Base-by-base conservation (phyloP, 2,329 filamentous ascomycete genomes). In the Blastomyces parvus region DNA sequence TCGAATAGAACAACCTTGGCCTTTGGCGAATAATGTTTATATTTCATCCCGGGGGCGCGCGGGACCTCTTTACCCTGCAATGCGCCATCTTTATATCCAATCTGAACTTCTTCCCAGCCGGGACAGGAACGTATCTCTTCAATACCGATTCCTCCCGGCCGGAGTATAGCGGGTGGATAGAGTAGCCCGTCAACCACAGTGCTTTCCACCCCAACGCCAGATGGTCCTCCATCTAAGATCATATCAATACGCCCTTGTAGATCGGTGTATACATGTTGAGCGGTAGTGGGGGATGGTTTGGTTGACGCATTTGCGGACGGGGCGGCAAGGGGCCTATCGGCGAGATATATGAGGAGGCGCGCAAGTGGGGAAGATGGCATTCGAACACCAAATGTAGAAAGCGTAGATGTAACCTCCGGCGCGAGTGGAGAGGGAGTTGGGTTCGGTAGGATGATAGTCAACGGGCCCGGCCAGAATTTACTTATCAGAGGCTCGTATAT, bases 31-130 rank as follows among this genome's bases (percentile, higher is more conserved):
- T 99, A 99, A 74, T 99, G 94, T 73, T 94, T 90, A 74, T 99
- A 99, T 77, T 99, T 99, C 94, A 99, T 99, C 0, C 94, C 94
- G 0, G 94, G 94, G 0, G 94, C 94, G 63, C 90, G 83, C 0
- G 94, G 94, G 11, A 83, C 82, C 60, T 75, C 79, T 60, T 83
- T 84, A 5, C 84, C 87, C 25, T 84, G 81, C 69, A 90, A 85
- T 19, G 85, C 85, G 63, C 83, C 82, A 70, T 96, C 91, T 71
- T 88, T 86, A 75, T 97, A 97, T 13, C 84, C 93, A 64, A 88
- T 85, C 65, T 83, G 81, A 0, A 91, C 89, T 48, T 84, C 78
- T 72, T 91, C 88, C 93, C 94, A 99, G 0, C 93, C 93, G 0
- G 82, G 79, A 71, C 88, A 91, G 50, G 79, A 73, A 53, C 88